phyloP scores from a whole-genome alignment of 441 rosid genomes.

The Euphorbia corollata region DNA sequence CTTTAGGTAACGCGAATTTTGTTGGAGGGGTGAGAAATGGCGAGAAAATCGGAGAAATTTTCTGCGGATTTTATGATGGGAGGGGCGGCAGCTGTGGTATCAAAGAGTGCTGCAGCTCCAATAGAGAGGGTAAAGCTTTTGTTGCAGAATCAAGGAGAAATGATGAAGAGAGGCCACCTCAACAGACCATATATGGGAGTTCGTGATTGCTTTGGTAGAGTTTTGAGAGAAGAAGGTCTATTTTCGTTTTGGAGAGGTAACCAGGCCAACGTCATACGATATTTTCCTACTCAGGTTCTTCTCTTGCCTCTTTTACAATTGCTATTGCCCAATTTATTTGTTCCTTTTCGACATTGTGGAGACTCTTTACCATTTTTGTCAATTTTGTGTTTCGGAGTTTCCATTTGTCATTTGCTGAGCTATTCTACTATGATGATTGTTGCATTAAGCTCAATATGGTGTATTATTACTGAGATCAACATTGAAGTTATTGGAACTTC shows the following conservation, averaged over 20 bases:
- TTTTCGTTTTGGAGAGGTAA: constrained; percentile 89
- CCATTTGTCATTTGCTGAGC: neutral
- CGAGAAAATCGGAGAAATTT: constrained; percentile 49
- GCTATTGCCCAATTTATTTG: neutral
- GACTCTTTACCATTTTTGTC: neutral
- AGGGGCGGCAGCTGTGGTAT: constrained; percentile 62
- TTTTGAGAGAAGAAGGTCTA: constrained; percentile 69
- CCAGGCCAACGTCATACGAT: constrained; percentile 67
- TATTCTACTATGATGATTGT: neutral
- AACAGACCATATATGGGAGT: constrained; percentile 54
- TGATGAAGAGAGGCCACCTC: constrained; percentile 72
- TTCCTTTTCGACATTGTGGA: neutral
- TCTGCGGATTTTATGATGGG: constrained; percentile 72
- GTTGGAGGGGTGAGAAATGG: constrained; percentile 21
- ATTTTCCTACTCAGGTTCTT: constrained; percentile 73
- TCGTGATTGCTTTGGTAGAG: constrained; percentile 61
- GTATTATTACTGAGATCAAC: neutral
- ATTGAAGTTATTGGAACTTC: neutral
- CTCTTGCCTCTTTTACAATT: constrained; percentile 3
- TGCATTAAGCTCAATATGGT: constrained; percentile 1
- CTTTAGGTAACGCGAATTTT: no score
- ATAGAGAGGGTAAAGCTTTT: constrained; percentile 90
- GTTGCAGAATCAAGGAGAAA: constrained; percentile 89
- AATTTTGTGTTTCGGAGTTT: neutral
- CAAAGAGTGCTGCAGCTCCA: constrained; percentile 82